phyloP scores from a whole-genome alignment of 305 asterid genomes.

The Fraxinus baroniana region DNA sequence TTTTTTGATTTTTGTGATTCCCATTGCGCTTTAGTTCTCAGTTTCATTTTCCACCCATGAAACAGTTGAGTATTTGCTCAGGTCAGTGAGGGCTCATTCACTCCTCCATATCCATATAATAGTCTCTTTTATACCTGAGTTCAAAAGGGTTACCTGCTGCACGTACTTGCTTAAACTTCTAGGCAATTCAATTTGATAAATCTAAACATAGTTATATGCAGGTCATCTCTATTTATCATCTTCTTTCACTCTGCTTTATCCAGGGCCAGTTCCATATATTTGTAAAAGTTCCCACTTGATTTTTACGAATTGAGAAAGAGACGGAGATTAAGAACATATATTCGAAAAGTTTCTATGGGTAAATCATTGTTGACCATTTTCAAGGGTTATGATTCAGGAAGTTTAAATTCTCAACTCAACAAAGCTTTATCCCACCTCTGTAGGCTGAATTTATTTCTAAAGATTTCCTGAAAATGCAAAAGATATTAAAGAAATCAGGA shows the following conservation, averaged over 20 bases:
- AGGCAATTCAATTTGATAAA: background rate
- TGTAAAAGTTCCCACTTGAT: background rate
- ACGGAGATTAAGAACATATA: background rate
- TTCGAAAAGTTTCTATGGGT: background rate
- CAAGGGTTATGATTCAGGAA: background rate
- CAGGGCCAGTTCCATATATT: background rate
- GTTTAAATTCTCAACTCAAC: background rate
- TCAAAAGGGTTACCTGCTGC: background rate
- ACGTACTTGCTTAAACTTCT: background rate
- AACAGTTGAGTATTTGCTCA: background rate
- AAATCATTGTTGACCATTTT: background rate
- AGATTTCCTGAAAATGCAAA: background rate
- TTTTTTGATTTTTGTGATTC: background rate
- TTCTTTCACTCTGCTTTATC: background rate
- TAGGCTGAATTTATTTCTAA: too few relatives aligned
- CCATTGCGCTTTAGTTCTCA: background rate
- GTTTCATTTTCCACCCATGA: background rate
- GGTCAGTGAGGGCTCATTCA: background rate
- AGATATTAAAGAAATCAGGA: background rate
- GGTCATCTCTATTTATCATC: background rate
- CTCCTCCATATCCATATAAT: background rate
- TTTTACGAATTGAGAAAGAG: background rate
- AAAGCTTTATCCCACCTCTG: background rate
- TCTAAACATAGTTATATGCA: background rate
- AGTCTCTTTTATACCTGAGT: background rate